Conservation (phyloP, 2,329 filamentous ascomycete genomes). For the Aschersonia sp. region DNA sequence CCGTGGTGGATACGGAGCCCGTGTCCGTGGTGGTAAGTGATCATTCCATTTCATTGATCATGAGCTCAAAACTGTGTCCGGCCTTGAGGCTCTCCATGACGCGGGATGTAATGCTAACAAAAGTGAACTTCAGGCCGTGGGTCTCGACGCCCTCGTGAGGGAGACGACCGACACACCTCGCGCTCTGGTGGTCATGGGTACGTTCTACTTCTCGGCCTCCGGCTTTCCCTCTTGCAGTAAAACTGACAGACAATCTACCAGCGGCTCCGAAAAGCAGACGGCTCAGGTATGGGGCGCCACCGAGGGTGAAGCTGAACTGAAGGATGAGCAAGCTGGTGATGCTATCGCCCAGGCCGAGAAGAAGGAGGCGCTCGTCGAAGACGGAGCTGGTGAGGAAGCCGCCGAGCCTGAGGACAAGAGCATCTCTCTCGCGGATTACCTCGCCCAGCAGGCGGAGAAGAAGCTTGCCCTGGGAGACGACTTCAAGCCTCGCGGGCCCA, state of each 20-base stretch:
- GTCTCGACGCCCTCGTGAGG: conserved; percentile 34
- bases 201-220: conserved; percentile 9
- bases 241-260: conserved; percentile 19
- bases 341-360: conserved; percentile 76
- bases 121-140: conserved; percentile 30
- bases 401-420: conserved; percentile 69
- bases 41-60: neutral
- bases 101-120: neutral
- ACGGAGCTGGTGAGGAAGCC: conserved; percentile 28
- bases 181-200: conserved; percentile 28
- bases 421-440: conserved; percentile 82
- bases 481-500: conserved; percentile 71
- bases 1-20: conserved; percentile 49
- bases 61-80: neutral
- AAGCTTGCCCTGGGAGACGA: conserved; percentile 52
- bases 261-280: conserved; percentile 75
- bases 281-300: conserved; percentile 79
- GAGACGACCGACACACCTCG: conserved; percentile 42
- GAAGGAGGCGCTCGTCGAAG: conserved; percentile 49
- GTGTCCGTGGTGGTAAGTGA: conserved; percentile 42
- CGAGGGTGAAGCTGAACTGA: conserved; percentile 71
- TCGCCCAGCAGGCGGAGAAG: conserved; percentile 59
- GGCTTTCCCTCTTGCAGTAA: neutral
- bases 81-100: too few species aligned
- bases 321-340: conserved; percentile 85